phyloP scores from a whole-genome alignment of 352 stramenopile genomes.

The Phytophthora idaei region DNA sequence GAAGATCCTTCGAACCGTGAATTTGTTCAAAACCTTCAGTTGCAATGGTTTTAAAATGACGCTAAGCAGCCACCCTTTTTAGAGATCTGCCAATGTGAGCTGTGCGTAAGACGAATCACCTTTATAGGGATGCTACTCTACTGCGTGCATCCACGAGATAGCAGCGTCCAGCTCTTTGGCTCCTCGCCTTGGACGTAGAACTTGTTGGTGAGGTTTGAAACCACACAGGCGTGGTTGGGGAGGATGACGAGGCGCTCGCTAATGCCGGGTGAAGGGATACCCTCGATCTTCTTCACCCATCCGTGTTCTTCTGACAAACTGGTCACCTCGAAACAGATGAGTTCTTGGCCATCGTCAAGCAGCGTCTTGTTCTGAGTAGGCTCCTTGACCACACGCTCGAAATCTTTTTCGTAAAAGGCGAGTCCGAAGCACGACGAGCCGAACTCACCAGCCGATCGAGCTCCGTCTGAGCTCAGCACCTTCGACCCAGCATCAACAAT shows the following conservation, averaged over 20 bases:
- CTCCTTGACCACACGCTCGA: constrained; percentile 54
- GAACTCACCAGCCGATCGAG: constrained; percentile 44
- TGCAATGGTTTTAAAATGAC: constrained; percentile 54
- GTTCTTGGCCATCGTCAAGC: constrained; percentile 38
- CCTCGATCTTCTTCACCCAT: constrained; percentile 66
- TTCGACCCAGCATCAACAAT: constrained; percentile 79
- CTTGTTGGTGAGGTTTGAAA: constrained; percentile 68
- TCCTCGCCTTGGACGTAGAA: constrained; percentile 61
- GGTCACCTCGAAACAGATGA: constrained; percentile 68
- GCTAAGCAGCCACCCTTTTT: not conserved
- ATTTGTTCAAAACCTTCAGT: constrained; percentile 35
- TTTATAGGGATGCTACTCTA: constrained; percentile 13
- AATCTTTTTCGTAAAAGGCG: constrained; percentile 75
- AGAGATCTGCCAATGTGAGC: not conserved
- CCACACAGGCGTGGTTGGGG: constrained; percentile 72
- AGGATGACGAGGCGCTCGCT: constrained; percentile 66
- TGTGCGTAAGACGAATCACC: no score
- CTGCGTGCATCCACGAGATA: constrained; percentile 67
- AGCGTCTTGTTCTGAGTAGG: constrained; percentile 49
- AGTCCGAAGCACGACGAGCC: constrained; percentile 63
- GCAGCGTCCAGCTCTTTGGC: constrained; percentile 54
- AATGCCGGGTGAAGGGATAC: constrained; percentile 52
- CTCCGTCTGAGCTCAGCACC: constrained; percentile 63
- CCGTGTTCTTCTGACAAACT: constrained; percentile 81
- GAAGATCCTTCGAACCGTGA: constrained; percentile 19